Percentiles rank a stretch among this genome's conserved stretches.
phyloP scores from a whole-genome alignment of 352 stramenopile species.

The Phytophthora melonis region DNA sequence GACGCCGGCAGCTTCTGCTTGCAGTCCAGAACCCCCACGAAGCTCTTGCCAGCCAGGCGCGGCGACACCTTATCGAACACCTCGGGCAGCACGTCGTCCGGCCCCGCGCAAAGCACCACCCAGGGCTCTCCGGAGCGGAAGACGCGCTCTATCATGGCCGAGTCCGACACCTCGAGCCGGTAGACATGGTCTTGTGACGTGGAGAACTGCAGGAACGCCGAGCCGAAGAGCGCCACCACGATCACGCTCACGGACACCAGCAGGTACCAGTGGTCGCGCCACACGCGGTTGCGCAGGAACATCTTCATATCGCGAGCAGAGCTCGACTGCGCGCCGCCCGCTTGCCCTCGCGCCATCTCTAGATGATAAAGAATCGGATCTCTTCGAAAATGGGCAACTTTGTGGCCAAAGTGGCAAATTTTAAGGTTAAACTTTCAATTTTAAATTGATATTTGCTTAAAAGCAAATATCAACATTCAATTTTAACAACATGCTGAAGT shows the following conservation, averaged over 20 bases:
- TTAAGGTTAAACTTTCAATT: too few species aligned
- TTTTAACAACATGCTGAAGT: too few species aligned
- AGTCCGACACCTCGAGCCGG: conserved; percentile 68
- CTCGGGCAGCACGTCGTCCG: conserved; percentile 76
- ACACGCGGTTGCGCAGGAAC: conserved; percentile 87
- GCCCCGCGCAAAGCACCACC: conserved; percentile 78
- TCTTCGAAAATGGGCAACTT: not conserved
- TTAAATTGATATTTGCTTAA: too few species aligned
- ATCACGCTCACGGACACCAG: conserved; percentile 57
- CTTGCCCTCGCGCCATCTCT: conserved; percentile 40
- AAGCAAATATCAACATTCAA: too few species aligned
- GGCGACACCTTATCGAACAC: conserved; percentile 74
- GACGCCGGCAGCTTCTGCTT: conserved; percentile 57
- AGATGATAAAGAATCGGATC: too few species aligned
- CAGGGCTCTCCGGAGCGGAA: conserved; percentile 86
- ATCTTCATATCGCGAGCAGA: conserved; percentile 83
- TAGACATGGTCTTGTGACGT: conserved; percentile 70
- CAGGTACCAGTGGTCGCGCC: conserved; percentile 78
- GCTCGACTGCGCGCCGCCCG: conserved; percentile 47
- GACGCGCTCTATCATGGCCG: conserved; percentile 65
- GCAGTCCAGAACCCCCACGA: conserved; percentile 82
- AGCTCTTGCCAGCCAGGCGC: conserved; percentile 63
- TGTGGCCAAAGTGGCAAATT: too few species aligned
- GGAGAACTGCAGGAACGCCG: conserved; percentile 73
- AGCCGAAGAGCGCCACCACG: conserved; percentile 68